These are phyloP conservation scores for Arachis stenosperma DNA, from an alignment of 306 rosid species.

Conservation along the genomic window DNA sequence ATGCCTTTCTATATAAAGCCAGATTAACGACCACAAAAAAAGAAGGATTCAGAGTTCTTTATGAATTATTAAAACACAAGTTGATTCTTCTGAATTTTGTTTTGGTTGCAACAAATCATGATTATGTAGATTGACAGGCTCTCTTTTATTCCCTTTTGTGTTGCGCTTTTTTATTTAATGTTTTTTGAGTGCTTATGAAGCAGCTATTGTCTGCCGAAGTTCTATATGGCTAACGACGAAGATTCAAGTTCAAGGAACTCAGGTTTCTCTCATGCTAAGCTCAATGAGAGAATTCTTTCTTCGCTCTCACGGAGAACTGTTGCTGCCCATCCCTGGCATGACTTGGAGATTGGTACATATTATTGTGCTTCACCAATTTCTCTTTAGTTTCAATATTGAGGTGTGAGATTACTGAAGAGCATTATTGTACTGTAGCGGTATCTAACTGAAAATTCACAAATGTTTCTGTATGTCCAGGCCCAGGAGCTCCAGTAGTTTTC, in stretches of 20 bases:
- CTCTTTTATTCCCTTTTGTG: neutral
- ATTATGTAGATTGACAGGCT: slow-evolving; percentile 19
- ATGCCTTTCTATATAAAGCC: neutral
- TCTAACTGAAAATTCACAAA: slow-evolving; percentile 30
- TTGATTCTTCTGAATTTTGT: slow-evolving; percentile 16
- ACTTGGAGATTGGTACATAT: slow-evolving; percentile 80
- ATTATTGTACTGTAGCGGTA: neutral
- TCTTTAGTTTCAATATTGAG: neutral
- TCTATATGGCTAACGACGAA: slow-evolving; percentile 66
- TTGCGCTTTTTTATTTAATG: neutral
- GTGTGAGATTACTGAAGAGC: neutral
- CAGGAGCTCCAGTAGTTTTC: slow-evolving; percentile 93
- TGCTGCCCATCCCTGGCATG: slow-evolving; percentile 99
- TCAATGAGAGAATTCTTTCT: slow-evolving; percentile 90
- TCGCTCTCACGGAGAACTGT: slow-evolving; percentile 81
- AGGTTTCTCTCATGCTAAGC: slow-evolving; percentile 45
- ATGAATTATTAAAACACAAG: neutral
- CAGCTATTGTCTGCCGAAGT: slow-evolving; percentile 39
- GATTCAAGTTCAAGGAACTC: slow-evolving; percentile 49
- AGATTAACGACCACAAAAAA: neutral
- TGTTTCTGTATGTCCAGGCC: slow-evolving; percentile 64
- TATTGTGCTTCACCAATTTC: neutral
- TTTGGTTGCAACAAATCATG: neutral
- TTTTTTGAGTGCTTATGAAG: neutral
- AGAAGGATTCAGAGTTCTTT: neutral